Evolutionary conservation across 257 asterid genomes (phyloP).

Genomic region (Jaltomata sinuosa): DNA sequence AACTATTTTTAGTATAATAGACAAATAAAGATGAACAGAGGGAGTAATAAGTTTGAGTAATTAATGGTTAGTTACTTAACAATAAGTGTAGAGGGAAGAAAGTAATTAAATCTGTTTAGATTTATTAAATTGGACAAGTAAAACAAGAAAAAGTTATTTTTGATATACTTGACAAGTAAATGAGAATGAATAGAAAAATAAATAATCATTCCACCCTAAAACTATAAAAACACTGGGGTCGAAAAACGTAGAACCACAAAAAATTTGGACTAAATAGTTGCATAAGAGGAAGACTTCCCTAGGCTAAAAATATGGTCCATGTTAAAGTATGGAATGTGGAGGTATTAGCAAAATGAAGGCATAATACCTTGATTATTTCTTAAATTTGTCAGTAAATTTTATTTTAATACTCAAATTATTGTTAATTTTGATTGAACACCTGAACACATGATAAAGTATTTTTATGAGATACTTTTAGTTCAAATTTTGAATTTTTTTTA

Average conservation of each 20-base stretch:
- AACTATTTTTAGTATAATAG: too few relatives aligned
- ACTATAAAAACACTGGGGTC: not conserved
- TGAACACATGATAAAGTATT: not conserved
- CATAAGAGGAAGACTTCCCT: not conserved
- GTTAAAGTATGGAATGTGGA: not conserved
- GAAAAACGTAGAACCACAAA: not conserved
- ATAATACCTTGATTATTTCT: too few relatives aligned
- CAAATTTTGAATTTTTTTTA: not conserved
- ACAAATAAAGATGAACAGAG: too few relatives aligned
- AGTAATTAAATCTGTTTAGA: not conserved
- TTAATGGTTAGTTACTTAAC: not conserved
- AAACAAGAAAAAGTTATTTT: not conserved
- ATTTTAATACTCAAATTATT: not conserved
- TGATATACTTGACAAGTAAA: not conserved
- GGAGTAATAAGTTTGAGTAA: not conserved
- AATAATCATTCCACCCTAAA: not conserved
- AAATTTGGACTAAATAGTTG: not conserved
- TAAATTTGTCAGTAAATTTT: not conserved
- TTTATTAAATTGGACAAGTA: not conserved
- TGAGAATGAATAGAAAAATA: not conserved
- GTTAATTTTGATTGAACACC: rapidly evolving
- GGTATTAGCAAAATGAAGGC: not conserved
- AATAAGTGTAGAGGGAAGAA: not conserved
- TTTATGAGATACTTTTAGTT: not conserved
- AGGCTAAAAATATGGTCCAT: not conserved